Evolutionary conservation across 306 rosid genomes (phyloP), one percentile per base, ranked within the genome.

Genomic region (Betula pendula): DNA sequence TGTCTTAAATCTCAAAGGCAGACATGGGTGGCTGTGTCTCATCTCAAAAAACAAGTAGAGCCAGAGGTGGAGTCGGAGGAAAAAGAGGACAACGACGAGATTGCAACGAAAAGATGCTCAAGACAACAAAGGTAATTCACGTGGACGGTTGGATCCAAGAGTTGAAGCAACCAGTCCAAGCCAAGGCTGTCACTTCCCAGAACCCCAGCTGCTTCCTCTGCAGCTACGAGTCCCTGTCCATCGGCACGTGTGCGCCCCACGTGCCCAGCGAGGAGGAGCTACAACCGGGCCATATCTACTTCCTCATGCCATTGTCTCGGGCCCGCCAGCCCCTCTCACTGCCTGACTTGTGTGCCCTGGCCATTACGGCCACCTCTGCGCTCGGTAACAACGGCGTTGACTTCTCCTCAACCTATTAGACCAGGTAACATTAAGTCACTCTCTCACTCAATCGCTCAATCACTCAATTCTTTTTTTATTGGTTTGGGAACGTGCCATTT

Each of bases 281-380:
- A 40, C 81, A 81, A 8, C 84, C 85, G 0, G 93, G 96, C 3
- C 86, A 90, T 84, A 90, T 94, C 70, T 94, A 94, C 84, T 89
- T 94, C 75, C 82, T 91, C 6, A 29, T 91, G 47, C 93, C 97
- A 1, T 77, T 71, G 48, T 82, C 86, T 42, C 63, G 52, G 16
- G 87, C 96, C 27, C 43, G 74, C 5, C 49, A 73, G 1, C 89
- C 87, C 0, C 74, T 94, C 9, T 82, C 96, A 1, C 87, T 94
- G 2, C 79, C 87, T 3, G 86, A 85, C 13, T 92, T 91, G 75
- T 91, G 97, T 19, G 77, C 70, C 78, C 86, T 91, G 27, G 91
- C 93, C 14, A 89, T 90, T 67, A 86, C 84, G 76, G 91, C 97
- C 29, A 78, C 81, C 74, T 79, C 90, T 2, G 90, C 84, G 0